Evolutionary conservation across 345 rosid species (phyloP), one percentile per base, ranked within the genome.

Genomic region (Turritis glabra): DNA sequence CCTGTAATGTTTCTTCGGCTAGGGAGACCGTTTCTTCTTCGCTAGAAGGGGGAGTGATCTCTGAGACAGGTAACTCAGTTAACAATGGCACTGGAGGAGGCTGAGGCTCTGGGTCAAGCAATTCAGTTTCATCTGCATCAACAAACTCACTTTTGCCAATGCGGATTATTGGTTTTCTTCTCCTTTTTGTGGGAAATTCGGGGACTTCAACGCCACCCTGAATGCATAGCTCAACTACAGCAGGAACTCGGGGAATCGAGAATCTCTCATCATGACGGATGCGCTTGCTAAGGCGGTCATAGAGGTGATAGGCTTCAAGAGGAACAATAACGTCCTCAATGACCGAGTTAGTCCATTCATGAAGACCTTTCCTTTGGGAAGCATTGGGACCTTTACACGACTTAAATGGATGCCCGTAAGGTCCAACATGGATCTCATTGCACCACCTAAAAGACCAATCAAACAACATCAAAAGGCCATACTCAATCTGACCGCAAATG

Each of bases 341-440:
- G 32, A 70, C 74, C 1, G 96, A 88, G 48, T 84, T 77, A 17
- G 93, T 87, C 98, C 97, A 91, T 35, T 84, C 87, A 62, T 91
- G 98, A 52, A 38, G 86, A 37, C 98, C 96, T 80, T 85, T 94
- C 52, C 97, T 93, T 13, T 81, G 44, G 6, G 92, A 67, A 61
- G 95, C 78, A 64, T 46, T 41, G 8, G 84, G 81, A 43, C 97
- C 97, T 87, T 77, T 88, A 78, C 98, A 94, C 32, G 98, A 88
- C 82, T 86, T 95, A 87, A 95, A 95, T 18, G 97, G 92, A 82
- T 90, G 99, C 19, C 93, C 97, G 17, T 57, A 82, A 47, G 86
- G 88, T 77, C 99, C 99, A 63, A 95, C 99, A 27, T 91, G 97
- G 72, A 95, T 87, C 82, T 95, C 99, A 71, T 79, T 79, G 58